phyloP scores from a whole-genome alignment of 192 early-diverging fungal species.

The Neocallimastix lanati region DNA sequence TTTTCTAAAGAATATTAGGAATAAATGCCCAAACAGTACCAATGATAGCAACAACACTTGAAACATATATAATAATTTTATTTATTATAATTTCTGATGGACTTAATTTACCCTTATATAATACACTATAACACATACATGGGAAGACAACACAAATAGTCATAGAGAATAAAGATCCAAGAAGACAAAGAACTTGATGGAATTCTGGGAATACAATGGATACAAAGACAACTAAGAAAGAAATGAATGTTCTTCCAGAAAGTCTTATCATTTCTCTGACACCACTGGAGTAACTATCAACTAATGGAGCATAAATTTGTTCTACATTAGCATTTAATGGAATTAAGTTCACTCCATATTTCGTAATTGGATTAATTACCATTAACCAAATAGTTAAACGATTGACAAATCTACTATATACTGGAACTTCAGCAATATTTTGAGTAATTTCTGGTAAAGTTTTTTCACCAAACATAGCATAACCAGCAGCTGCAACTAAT shows the following conservation, averaged over 20 bases:
- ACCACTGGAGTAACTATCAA: slow-evolving; percentile 5
- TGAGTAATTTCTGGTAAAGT: slow-evolving; percentile 45
- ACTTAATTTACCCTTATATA: neutral
- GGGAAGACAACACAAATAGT: slow-evolving; percentile 31
- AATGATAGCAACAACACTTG: neutral
- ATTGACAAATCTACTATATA: slow-evolving; percentile 26
- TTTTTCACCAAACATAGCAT: slow-evolving; percentile 47
- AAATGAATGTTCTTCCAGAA: slow-evolving; percentile 11
- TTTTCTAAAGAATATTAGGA: neutral
- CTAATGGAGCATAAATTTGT: slow-evolving; percentile 5
- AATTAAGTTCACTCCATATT: slow-evolving; percentile 44
- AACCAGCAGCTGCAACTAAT: slow-evolving; percentile 29
- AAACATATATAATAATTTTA: neutral
- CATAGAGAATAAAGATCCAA: slow-evolving; percentile 30
- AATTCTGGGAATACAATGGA: slow-evolving; percentile 43
- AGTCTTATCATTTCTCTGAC: neutral
- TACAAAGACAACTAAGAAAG: slow-evolving; percentile 17
- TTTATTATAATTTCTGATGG: neutral
- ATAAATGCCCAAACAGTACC: neutral
- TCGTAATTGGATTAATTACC: slow-evolving; percentile 49
- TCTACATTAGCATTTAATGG: slow-evolving; percentile 20
- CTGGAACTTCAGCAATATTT: slow-evolving; percentile 37
- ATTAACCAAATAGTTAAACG: slow-evolving; percentile 35
- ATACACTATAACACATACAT: slow-evolving; percentile 11
- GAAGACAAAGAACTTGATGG: slow-evolving; percentile 42